Conservation (phyloP, 805 yeast genomes). For the Brettanomyces sp. region DNA sequence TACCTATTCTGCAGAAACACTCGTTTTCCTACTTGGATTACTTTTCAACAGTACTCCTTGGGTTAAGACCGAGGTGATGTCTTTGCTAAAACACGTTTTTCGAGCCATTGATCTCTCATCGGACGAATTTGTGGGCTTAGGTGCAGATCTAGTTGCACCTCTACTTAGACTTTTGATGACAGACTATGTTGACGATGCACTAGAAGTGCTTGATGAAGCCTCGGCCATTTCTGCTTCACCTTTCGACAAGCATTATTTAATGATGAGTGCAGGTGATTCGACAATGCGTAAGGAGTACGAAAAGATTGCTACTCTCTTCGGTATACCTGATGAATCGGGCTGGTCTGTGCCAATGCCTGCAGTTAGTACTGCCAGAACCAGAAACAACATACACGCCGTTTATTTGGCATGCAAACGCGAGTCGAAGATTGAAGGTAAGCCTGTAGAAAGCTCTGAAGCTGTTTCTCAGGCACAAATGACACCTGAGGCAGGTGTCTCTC, state of each 20-base stretch:
- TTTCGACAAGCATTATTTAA: slow-evolving; percentile 80
- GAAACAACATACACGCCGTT: slow-evolving; percentile 93
- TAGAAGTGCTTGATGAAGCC: slow-evolving; percentile 83
- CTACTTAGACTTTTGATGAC: slow-evolving; percentile 69
- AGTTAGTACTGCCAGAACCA: slow-evolving; percentile 74
- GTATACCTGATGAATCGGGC: slow-evolving; percentile 90
- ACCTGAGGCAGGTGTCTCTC: neutral
- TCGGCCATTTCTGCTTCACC: slow-evolving; percentile 81
- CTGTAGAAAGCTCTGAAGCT: slow-evolving; percentile 14
- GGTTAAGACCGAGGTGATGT: slow-evolving; percentile 77
- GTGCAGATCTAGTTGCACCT: slow-evolving; percentile 93
- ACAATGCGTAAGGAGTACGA: slow-evolving; percentile 74
- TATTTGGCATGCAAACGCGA: slow-evolving; percentile 69
- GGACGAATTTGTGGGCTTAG: slow-evolving; percentile 78
- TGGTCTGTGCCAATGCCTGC: slow-evolving; percentile 98
- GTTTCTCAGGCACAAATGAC: neutral
- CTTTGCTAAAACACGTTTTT: slow-evolving; percentile 60
- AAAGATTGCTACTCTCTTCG: slow-evolving; percentile 81
- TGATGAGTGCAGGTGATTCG: slow-evolving; percentile 84
- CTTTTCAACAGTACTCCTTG: slow-evolving; percentile 68
- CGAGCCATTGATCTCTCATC: slow-evolving; percentile 69
- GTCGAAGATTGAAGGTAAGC: slow-evolving; percentile 30
- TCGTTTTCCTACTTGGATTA: slow-evolving; percentile 70
- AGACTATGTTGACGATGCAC: slow-evolving; percentile 79
- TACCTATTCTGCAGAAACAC: slow-evolving; percentile 58